Evolutionary conservation across 306 rosid genomes (phyloP).

Genomic region (Corylus avellana): DNA sequence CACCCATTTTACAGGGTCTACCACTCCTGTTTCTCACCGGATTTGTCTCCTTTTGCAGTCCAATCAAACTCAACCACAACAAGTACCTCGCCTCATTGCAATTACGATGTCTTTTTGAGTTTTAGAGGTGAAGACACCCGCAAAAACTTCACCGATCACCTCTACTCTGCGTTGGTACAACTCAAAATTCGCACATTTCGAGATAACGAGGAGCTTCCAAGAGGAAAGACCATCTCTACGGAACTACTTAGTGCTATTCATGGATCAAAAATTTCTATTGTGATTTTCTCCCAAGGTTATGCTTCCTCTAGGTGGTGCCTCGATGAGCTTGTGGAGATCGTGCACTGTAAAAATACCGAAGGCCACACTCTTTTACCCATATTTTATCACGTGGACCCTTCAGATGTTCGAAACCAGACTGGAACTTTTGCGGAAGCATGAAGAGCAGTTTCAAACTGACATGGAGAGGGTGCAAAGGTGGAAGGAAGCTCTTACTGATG

Average conservation of each 20-base stretch:
- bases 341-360: neutral
- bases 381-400: too few species aligned
- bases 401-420: too few species aligned
- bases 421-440: too few species aligned
- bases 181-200: neutral
- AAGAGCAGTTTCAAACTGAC: too few species aligned
- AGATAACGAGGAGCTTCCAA: neutral
- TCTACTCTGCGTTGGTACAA: neutral
- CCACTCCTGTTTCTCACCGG: too few species aligned
- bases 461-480: slow-evolving; percentile 7
- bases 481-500: too few species aligned
- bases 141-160: neutral
- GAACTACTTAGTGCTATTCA: neutral
- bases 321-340: neutral
- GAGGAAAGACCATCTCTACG: neutral
- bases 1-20: too few species aligned
- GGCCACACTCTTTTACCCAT: neutral
- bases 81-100: neutral
- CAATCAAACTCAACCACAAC: too few species aligned
- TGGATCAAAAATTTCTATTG: neutral
- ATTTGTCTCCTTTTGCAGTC: too few species aligned
- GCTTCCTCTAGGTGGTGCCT: slow-evolving; percentile 9
- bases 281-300: neutral
- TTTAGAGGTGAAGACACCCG: neutral
- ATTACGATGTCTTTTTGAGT: neutral